phyloP scores from a whole-genome alignment of 2,329 filamentous ascomycete genomes.

The Exophiala xenobiotica region DNA sequence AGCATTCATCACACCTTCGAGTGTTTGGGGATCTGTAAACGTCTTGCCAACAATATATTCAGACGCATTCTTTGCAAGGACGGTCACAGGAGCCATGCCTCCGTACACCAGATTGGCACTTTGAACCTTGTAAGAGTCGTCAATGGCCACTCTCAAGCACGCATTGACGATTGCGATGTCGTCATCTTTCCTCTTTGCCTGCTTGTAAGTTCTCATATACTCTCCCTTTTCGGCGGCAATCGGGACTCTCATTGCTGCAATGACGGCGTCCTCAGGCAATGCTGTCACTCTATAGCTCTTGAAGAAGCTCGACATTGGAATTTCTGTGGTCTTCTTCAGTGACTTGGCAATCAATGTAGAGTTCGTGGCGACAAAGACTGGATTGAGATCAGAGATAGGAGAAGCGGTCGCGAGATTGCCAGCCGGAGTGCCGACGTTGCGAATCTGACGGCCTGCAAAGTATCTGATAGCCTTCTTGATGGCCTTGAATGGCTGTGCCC shows the following conservation, averaged over 20 bases:
- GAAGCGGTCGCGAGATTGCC: conserved; percentile 93
- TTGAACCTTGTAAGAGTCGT: conserved; percentile 67
- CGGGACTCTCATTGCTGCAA: conserved; percentile 84
- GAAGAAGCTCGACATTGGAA: conserved; percentile 93
- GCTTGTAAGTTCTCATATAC: conserved; percentile 87
- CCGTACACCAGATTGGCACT: conserved; percentile 83
- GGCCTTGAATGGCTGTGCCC: conserved; percentile 79
- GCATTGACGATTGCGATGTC: conserved; percentile 97
- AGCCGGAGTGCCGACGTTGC: conserved; percentile 95
- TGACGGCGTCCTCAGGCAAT: conserved; percentile 75
- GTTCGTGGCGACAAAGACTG: conserved; percentile 85
- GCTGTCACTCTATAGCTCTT: conserved; percentile 86
- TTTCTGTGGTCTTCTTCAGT: conserved; percentile 68
- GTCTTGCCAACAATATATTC: conserved; percentile 73
- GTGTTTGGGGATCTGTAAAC: conserved; percentile 75
- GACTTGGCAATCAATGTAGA: conserved; percentile 80
- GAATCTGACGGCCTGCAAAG: conserved; percentile 91
- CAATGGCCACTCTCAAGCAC: conserved; percentile 72
- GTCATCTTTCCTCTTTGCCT: conserved; percentile 94
- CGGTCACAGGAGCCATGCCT: conserved; percentile 89
- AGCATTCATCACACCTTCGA: conserved; percentile 86
- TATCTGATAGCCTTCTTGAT: conserved; percentile 93
- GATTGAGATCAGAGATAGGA: conserved; percentile 94
- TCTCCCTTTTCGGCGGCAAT: conserved; percentile 72
- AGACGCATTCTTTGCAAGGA: conserved; percentile 78